phyloP scores from a whole-genome alignment of 2,329 filamentous ascomycete species.

The Huntiella moniliformis region DNA sequence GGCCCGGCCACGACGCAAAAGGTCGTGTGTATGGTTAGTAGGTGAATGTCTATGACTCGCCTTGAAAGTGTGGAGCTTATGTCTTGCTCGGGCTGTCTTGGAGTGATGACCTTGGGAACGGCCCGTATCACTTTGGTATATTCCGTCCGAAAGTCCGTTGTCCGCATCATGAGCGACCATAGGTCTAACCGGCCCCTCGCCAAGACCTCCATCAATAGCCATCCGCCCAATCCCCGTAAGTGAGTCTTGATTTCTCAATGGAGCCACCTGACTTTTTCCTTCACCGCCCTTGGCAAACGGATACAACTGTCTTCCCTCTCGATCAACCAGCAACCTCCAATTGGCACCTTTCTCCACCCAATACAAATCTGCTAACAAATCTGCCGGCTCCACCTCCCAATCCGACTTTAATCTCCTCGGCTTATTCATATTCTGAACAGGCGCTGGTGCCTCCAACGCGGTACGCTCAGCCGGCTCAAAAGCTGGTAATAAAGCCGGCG shows the following conservation, averaged over 20 bases:
- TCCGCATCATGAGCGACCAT: slow-evolving; percentile 16
- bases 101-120: slow-evolving; percentile 1
- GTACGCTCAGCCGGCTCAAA: slow-evolving; percentile 28
- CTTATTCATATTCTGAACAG: slow-evolving; percentile 31
- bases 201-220: not conserved
- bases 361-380: slow-evolving; percentile 74
- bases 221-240: not conserved
- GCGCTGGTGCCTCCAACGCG: slow-evolving; percentile 25
- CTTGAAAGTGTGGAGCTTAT: slow-evolving; percentile 11
- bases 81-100: slow-evolving; percentile 7
- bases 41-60: slow-evolving; percentile 28
- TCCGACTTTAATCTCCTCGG: slow-evolving; percentile 58
- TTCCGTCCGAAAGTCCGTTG: slow-evolving; percentile 15
- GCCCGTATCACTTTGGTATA: not conserved
- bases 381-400: slow-evolving; percentile 67
- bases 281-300: slow-evolving; percentile 12
- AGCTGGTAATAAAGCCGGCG: slow-evolving; percentile 21
- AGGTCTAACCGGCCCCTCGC: not conserved
- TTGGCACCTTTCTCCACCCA: slow-evolving; percentile 76
- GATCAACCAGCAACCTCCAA: slow-evolving; percentile 64
- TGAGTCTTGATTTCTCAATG: not conserved
- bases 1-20: slow-evolving; percentile 28
- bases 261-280: not conserved
- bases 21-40: slow-evolving; percentile 31
- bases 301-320: slow-evolving; percentile 56